Evolutionary conservation across 345 rosid species (phyloP).

Genomic region (Salix dunnii): DNA sequence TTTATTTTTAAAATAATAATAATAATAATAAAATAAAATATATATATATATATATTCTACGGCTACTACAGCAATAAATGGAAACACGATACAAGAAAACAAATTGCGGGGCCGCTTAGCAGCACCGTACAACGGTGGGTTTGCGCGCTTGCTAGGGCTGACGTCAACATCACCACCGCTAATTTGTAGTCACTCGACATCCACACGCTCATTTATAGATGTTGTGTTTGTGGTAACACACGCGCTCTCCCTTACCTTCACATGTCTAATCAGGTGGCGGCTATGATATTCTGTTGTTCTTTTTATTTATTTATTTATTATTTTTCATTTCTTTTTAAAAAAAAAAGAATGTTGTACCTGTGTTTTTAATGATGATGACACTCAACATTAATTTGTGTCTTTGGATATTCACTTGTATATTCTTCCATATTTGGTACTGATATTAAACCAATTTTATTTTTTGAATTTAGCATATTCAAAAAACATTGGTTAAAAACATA

Average conservation of each 20-base stretch:
- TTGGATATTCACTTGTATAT: constrained; percentile 5
- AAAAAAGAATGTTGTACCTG: not conserved
- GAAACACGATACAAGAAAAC: not conserved
- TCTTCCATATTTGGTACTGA: not conserved
- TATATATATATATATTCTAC: no score
- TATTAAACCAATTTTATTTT: no score
- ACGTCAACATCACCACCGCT: constrained; percentile 15
- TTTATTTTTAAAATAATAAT: no score
- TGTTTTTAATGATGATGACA: not conserved
- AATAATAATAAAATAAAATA: no score
- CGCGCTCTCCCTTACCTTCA: constrained; percentile 1
- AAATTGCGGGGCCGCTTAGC: constrained; percentile 19
- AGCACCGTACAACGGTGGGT: constrained; percentile 4
- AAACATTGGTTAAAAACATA: no score
- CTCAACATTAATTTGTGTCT: not conserved
- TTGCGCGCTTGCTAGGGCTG: constrained; percentile 9
- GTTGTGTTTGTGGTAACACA: no score
- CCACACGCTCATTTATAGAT: not conserved
- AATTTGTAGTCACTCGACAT: not conserved
- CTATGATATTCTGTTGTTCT: not conserved
- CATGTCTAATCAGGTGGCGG: constrained; percentile 27
- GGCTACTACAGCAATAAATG: not conserved
- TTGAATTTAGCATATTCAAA: no score
- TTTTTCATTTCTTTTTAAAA: not conserved
- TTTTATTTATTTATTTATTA: not conserved